phyloP scores from a whole-genome alignment of 78 protist species.

The Pigoraptor vietnamica region DNA sequence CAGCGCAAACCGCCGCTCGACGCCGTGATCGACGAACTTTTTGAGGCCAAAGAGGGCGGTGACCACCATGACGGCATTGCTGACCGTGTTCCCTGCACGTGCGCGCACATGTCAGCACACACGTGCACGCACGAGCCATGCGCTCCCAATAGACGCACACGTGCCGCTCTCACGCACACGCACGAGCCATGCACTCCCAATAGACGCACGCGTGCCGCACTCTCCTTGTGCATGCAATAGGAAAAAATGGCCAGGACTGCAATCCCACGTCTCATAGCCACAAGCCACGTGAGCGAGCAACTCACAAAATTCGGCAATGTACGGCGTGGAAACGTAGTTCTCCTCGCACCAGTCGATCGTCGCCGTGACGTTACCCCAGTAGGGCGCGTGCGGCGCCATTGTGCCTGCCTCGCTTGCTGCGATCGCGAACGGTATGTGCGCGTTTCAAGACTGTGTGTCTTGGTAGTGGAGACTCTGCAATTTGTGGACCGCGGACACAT shows the following conservation, averaged over 20 bases:
- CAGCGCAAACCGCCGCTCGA: not conserved
- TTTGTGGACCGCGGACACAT: no score
- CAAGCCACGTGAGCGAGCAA: not conserved
- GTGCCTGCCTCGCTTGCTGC: no score
- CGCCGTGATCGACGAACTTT: not conserved
- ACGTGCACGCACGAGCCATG: no score
- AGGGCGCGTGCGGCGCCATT: not conserved
- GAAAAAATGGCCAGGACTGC: not conserved
- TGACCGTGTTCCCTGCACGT: not conserved
- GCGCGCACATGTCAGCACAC: no score
- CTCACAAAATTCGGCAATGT: conserved; percentile 29
- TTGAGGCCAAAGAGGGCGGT: not conserved
- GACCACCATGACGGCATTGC: not conserved
- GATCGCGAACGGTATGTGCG: no score
- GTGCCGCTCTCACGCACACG: no score
- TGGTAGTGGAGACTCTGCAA: no score
- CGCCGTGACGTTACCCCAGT: not conserved
- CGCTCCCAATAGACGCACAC: no score
- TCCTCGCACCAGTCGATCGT: conserved; percentile 34
- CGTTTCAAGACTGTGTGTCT: no score
- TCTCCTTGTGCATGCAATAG: not conserved
- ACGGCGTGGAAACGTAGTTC: conserved; percentile 6
- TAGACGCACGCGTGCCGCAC: no score
- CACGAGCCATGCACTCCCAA: no score
- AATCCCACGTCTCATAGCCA: not conserved